Evolutionary conservation across 2,329 filamentous ascomycete genomes (phyloP).

Genomic region (Phialophora expanda): DNA sequence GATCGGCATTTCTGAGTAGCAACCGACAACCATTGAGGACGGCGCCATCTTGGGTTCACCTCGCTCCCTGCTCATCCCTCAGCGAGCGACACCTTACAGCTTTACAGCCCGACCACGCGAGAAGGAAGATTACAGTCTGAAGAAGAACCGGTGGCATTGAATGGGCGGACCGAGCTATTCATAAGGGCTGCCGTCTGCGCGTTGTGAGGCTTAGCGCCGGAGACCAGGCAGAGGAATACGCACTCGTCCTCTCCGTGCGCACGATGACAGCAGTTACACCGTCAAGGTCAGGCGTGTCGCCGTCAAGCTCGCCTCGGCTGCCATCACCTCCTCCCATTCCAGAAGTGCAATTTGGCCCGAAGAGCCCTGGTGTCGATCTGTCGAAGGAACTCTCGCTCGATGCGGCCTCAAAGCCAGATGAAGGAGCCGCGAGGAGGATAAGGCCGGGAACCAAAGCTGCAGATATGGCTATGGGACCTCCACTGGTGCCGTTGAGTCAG

Average conservation of each 20-base stretch:
- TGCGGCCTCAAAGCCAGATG: constrained; percentile 64
- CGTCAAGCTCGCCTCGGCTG: constrained; percentile 83
- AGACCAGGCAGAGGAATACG: neutral
- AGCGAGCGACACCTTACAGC: neutral
- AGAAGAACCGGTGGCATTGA: neutral
- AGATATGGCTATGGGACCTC: constrained; percentile 91
- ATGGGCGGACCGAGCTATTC: neutral
- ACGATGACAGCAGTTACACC: constrained; percentile 42
- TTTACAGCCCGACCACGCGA: neutral
- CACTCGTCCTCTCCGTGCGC: neutral
- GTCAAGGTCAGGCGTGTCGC: constrained; percentile 47
- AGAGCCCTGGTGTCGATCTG: constrained; percentile 72
- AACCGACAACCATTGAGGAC: neutral
- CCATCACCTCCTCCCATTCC: constrained; percentile 93
- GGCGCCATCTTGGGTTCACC: neutral
- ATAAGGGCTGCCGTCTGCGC: neutral
- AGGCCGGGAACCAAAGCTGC: constrained; percentile 88
- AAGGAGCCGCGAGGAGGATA: constrained; percentile 80
- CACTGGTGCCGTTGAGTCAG: constrained; percentile 81
- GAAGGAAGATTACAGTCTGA: neutral
- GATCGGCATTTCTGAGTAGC: neutral
- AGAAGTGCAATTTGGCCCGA: constrained; percentile 86
- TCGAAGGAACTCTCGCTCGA: constrained; percentile 62
- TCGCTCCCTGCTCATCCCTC: neutral
- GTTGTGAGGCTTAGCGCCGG: neutral